phyloP scores from a whole-genome alignment of 1,284 basidiomycete genomes.

The Ustilago trichophora region DNA sequence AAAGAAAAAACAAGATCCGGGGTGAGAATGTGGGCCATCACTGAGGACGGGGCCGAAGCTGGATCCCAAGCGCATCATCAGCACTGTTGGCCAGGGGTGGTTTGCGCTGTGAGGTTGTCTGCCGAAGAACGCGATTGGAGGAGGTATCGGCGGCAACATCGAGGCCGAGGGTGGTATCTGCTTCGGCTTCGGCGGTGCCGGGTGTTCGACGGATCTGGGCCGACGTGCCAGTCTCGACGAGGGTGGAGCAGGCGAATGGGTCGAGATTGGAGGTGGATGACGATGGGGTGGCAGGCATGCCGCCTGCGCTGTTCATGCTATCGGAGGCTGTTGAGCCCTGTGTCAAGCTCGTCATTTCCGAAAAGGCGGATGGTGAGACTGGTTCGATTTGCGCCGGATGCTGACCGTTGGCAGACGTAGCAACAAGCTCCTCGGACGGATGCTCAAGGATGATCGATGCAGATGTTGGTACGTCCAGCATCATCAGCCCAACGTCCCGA shows the following conservation, averaged over 20 bases:
- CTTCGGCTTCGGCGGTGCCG: conserved; percentile 1
- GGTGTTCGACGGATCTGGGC: background rate
- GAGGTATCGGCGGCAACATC: background rate
- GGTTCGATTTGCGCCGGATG: conserved; percentile 13
- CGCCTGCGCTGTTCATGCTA: conserved; percentile 24
- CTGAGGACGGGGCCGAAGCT: conserved; percentile 19
- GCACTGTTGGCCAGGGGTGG: background rate
- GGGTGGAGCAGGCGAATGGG: conserved; percentile 5
- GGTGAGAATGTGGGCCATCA: too few relatives aligned
- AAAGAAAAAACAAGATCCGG: too few relatives aligned
- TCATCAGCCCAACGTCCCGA: conserved; percentile 2
- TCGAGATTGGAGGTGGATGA: conserved; percentile 15
- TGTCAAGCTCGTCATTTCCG: conserved; percentile 43
- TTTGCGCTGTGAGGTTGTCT: conserved; percentile 13
- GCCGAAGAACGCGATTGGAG: conserved; percentile 9
- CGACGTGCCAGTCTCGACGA: background rate
- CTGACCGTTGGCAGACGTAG: conserved; percentile 1
- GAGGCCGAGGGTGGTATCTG: background rate
- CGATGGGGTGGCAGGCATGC: conserved; percentile 34
- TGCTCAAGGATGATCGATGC: background rate
- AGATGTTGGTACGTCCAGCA: conserved; percentile 1
- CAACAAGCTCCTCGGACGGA: background rate
- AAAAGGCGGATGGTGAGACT: conserved; percentile 36
- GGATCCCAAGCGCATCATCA: conserved; percentile 13
- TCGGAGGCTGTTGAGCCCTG: conserved; percentile 37